Base-by-base conservation (phyloP, 2,329 filamentous ascomycete genomes). In the Geosmithia putterillii region DNA sequence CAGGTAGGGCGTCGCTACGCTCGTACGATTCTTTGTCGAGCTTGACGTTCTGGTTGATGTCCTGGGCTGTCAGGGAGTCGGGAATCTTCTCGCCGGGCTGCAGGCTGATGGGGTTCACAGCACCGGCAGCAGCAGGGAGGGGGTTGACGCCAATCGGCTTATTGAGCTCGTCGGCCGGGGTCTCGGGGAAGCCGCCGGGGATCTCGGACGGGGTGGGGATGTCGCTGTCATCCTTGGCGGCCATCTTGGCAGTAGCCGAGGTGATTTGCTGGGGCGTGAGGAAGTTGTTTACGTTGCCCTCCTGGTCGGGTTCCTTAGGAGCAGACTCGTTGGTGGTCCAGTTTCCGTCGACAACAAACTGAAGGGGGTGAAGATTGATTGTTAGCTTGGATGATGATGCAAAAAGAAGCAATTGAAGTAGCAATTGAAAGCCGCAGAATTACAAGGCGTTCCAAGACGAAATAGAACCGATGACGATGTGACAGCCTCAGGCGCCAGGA, bases 291-390 rank as follows among this genome's bases (percentile, higher is more conserved):
- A 88, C 71, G 73, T 90, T 95, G 56, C 85, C 83, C 56, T 80
- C 72, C 51, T 76, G 74, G 70, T 95, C 90, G 57, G 79, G 77
- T 66, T 95, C 89, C 65, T 83, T 81, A 46, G 85, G 84, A 37
- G 81, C 83, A 46, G 79, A 79, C 54, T 81, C 78, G 64, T 95
- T 89, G 60, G 81, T 84, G 42, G 79, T 80, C 92, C 92, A 98
- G 53, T 76, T 77, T 52, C 85, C 86, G 74, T 98, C 87, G 52
- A 95, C 90, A 54, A 98, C 85, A 63, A 95, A 98, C 90, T 95
- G 42, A 48, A 12, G 10, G 28, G 23, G 5, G 28, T 32, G 28
- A 32, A 32, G 10, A 32, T 3, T 9, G 6, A 7, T 6, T 25
- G 28, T 32, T 32, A 32, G 28, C 15, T 32, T 42, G 38, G 44